A percentile compares a stretch with the other conserved stretches of the same genome.
Evolutionary conservation across 140 eudicot species (phyloP).

Genomic region (Oenanthe javanica): DNA sequence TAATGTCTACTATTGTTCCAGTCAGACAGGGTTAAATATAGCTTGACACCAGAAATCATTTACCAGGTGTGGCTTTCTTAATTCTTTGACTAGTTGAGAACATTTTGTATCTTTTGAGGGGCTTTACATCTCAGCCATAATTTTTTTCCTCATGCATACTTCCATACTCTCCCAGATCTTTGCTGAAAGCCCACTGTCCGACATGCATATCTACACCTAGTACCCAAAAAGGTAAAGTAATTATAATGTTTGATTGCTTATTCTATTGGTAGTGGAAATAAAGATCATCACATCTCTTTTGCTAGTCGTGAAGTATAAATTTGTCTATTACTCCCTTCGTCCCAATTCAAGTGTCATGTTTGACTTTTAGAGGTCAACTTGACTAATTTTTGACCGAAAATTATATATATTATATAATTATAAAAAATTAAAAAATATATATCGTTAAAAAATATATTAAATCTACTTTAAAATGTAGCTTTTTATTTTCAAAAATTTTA

Average conservation of each 20-base stretch:
- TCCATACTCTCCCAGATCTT: slow-evolving; percentile 48
- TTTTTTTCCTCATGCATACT: background rate
- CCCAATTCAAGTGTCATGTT: no score
- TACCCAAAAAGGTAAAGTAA: slow-evolving; percentile 66
- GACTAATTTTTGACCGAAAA: no score
- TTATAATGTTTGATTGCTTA: background rate
- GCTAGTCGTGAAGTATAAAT: background rate
- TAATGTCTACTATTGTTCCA: slow-evolving; percentile 29
- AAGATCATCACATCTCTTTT: slow-evolving; percentile 6
- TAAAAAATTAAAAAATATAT: no score
- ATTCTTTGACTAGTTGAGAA: slow-evolving; percentile 8
- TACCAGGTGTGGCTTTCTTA: slow-evolving; percentile 65
- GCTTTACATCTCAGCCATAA: background rate
- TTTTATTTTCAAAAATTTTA: no score
- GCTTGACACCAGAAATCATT: slow-evolving; percentile 91
- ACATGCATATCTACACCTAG: slow-evolving; percentile 75
- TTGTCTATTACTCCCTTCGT: background rate
- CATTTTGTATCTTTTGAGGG: background rate
- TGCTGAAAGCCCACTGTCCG: slow-evolving; percentile 99
- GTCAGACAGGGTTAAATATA: slow-evolving; percentile 91
- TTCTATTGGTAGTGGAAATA: background rate
- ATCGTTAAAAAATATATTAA: no score
- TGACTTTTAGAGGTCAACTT: no score
- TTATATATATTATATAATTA: no score
- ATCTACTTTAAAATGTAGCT: no score